Conservation (phyloP, 1,139 yeast genomes). For the Pneumocystis sp. region DNA sequence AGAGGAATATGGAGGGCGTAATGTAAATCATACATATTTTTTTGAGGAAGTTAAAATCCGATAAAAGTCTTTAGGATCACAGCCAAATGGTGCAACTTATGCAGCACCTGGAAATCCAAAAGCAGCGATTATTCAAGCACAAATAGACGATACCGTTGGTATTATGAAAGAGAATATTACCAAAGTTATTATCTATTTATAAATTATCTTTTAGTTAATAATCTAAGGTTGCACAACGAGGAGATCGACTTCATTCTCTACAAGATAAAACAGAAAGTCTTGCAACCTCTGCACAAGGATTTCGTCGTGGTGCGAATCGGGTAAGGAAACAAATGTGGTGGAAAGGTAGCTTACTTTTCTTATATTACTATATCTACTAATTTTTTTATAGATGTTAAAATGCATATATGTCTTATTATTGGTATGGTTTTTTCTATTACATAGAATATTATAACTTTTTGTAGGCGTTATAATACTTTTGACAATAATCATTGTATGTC, state of each 20-base stretch:
- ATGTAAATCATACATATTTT: neutral
- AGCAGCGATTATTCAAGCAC: constrained; percentile 29
- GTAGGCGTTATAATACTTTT: neutral
- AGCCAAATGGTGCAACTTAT: neutral
- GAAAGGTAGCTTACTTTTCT: constrained; percentile 30
- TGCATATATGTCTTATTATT: constrained; percentile 80
- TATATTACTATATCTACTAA: neutral
- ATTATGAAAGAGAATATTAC: constrained; percentile 96
- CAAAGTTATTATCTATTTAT: constrained; percentile 35
- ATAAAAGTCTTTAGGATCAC: neutral
- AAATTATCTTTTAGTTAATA: neutral
- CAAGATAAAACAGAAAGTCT: constrained; percentile 83
- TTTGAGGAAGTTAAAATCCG: neutral
- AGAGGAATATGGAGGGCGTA: neutral
- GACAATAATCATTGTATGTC: neutral
- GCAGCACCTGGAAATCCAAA: constrained; percentile 2
- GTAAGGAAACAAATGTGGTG: constrained; percentile 99
- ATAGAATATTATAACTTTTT: neutral
- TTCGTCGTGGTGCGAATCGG: constrained; percentile 92
- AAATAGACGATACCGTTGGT: constrained; percentile 93
- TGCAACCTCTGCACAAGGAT: constrained; percentile 87
- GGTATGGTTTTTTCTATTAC: constrained; percentile 49
- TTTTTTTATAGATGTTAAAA: constrained; percentile 51
- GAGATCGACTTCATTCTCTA: constrained; percentile 82
- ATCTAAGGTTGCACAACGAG: constrained; percentile 29